Percentiles rank a stretch among this genome's conserved stretches.
phyloP scores from a whole-genome alignment of 768 basidiomycete genomes.

The Amanita fuliginea region DNA sequence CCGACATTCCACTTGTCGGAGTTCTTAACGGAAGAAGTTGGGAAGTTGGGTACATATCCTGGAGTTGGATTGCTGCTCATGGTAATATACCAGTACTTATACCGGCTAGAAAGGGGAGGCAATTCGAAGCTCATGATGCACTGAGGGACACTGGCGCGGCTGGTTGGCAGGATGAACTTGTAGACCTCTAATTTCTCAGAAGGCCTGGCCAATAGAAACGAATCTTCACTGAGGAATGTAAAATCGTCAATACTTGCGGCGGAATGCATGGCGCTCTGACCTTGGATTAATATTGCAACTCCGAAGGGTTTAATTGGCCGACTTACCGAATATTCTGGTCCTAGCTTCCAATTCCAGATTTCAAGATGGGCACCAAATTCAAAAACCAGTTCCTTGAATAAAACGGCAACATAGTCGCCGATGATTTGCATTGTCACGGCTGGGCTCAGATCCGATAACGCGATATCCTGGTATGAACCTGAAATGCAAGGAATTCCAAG shows the following conservation, averaged over 20 bases:
- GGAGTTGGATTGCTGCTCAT: conserved; percentile 42
- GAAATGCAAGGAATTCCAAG: conserved; percentile 27
- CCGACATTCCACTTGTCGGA: conserved; percentile 2
- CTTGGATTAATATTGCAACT: not conserved
- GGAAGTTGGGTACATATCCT: conserved; percentile 23
- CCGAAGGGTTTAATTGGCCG: not conserved
- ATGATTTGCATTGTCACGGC: conserved; percentile 35
- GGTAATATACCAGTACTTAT: conserved; percentile 43
- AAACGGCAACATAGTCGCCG: conserved; percentile 34
- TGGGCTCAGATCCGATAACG: conserved; percentile 23
- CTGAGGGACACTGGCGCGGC: conserved; percentile 17
- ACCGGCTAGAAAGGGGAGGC: conserved; percentile 31
- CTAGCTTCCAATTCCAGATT: conserved; percentile 40
- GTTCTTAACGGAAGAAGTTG: not conserved
- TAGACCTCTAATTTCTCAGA: conserved; percentile 38
- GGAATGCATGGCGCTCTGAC: conserved; percentile 30
- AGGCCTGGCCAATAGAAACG: conserved; percentile 36
- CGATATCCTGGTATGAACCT: conserved; percentile 17
- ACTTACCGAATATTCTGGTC: conserved; percentile 30
- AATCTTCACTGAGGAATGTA: conserved; percentile 32
- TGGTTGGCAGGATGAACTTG: conserved; percentile 28
- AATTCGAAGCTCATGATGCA: conserved; percentile 28
- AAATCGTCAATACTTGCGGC: conserved; percentile 41
- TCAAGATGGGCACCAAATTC: conserved; percentile 32
- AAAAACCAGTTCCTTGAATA: conserved; percentile 35